Percentiles rank a stretch among this genome's conserved stretches.
Conservation (phyloP, 257 asterid genomes). For the Solanum peruvianum region DNA sequence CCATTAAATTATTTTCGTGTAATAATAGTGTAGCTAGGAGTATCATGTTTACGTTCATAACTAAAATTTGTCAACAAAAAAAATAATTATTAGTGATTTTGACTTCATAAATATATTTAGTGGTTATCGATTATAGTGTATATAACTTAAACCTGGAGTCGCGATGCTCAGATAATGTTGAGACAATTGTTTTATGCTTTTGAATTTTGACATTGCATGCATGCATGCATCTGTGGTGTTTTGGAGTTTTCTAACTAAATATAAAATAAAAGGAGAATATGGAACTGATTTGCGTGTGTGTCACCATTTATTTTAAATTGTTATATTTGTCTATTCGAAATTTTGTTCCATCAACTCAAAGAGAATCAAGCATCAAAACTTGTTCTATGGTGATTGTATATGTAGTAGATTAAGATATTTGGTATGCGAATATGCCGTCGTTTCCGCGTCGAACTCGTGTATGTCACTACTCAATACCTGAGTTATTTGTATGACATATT, state of each 20-base stretch:
- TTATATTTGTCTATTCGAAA: background rate
- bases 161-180: background rate
- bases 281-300: background rate
- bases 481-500: background rate
- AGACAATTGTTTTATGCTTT: background rate
- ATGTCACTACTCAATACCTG: background rate
- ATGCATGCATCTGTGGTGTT: background rate
- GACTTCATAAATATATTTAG: background rate
- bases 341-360: background rate
- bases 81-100: background rate
- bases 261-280: background rate
- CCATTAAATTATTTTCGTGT: background rate
- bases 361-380: background rate
- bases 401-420: background rate
- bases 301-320: background rate
- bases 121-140: background rate
- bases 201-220: background rate
- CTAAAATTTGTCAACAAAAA: background rate
- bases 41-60: background rate
- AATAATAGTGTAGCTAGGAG: background rate
- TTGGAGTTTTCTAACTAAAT: background rate
- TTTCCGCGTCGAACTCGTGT: background rate
- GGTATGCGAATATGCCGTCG: background rate
- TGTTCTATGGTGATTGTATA: background rate
- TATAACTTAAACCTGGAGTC: background rate